Base-by-base conservation (phyloP, 108 stramenopile genomes). In the Phaeodactylum tricornutum region DNA sequence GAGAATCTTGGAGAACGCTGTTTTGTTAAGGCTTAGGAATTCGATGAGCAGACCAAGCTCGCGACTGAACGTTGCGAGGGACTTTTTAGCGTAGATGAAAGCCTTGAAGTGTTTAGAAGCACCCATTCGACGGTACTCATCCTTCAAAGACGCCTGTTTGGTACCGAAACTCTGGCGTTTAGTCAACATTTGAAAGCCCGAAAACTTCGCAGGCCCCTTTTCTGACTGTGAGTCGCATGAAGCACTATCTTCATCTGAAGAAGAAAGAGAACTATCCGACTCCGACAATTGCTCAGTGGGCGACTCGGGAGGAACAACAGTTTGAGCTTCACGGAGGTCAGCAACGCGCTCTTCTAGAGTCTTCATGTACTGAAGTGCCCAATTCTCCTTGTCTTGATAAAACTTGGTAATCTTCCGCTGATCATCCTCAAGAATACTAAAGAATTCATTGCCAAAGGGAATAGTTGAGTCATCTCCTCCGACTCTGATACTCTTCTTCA, bases 1-100 rank as follows among this genome's bases (percentile, higher is more conserved):
- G 19, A 76, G 53, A 38, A 82, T 82, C 43, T 82, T 82, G 47
- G 64, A 45, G 25, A 75, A 69, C 5, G 75, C 81, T 12, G 74
- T 78, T 25, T 59, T 57, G 58, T 77, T 77, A 45, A 83, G 43
- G 4, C 65, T 61, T 29, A 79, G 29, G 57, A 83, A 75, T 24
- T 78, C 64, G 26, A 75, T 53, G 30, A 77, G 46, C 9, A 69
- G 47, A 20, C 25, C 24, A 30, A 74, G 24, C 26, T 67, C 58
- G 29, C 59, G 55, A 21, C 53, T 49, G 42, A 82, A 62, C 17
- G 66, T 64, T 37, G 60, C 35, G 30, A 78, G 30, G 11, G 66
- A 67, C 43, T 77, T 71, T 43, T 69, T 68, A 24, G 69, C 65
- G 50, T 75, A 75, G 47, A 75, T 71, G 54, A 56, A 71, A 22